Evolutionary conservation across 208 protist species (phyloP).

Genomic region (Trypanosomatidae sp.): DNA sequence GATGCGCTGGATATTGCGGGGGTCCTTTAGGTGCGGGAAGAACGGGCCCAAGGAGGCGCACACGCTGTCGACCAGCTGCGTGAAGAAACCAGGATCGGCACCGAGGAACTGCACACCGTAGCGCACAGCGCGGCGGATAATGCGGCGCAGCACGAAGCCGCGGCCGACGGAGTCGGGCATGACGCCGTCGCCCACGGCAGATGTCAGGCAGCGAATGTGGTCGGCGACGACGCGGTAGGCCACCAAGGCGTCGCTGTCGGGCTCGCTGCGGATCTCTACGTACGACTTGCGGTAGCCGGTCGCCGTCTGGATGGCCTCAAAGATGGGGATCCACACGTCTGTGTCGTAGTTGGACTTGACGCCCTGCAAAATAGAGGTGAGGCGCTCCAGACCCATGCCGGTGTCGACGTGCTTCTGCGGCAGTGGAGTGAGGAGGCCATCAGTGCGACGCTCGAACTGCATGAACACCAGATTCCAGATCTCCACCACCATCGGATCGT

Average conservation of each 20-base stretch:
- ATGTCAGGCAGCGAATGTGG: slow-evolving; percentile 98
- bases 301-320: slow-evolving; percentile 95
- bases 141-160: slow-evolving; percentile 98
- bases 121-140: slow-evolving; percentile 97
- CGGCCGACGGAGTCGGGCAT: slow-evolving; percentile 94
- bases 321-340: slow-evolving; percentile 97
- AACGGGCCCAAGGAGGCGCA: slow-evolving; percentile 87
- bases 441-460: slow-evolving; percentile 96
- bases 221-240: slow-evolving; percentile 99
- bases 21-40: slow-evolving; percentile 94
- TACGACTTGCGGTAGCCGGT: slow-evolving; percentile 92
- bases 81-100: slow-evolving; percentile 94
- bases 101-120: slow-evolving; percentile 96
- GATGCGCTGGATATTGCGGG: slow-evolving; percentile 82
- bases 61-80: slow-evolving; percentile 91
- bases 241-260: slow-evolving; percentile 90
- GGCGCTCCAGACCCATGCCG: slow-evolving; percentile 98
- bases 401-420: slow-evolving; percentile 97
- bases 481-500: slow-evolving; percentile 98
- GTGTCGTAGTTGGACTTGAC: slow-evolving; percentile 99
- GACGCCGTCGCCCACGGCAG: slow-evolving; percentile 97
- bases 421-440: slow-evolving; percentile 83
- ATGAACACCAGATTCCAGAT: slow-evolving; percentile 99
- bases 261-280: slow-evolving; percentile 74
- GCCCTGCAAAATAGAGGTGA: slow-evolving; percentile 97